Conservation (phyloP, 2,329 filamentous ascomycete genomes). For the Aspergillus oerlinghausenensis region DNA sequence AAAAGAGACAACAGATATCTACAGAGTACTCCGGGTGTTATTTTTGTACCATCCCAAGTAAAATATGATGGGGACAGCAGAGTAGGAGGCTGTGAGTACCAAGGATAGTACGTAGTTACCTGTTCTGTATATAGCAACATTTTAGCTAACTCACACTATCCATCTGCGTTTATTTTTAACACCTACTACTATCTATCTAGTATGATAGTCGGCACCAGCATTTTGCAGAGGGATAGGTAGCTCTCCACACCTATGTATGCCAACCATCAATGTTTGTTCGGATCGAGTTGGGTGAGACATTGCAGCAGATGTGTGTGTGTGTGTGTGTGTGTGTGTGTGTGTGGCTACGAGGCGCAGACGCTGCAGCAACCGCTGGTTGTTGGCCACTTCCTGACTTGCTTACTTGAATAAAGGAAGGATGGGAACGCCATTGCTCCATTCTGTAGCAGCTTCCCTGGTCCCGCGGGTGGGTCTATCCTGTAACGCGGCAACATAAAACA, state of each 20-base stretch:
- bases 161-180: background rate
- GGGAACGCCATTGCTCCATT: constrained; percentile 8
- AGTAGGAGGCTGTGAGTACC: no score
- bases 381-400: constrained; percentile 15
- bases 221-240: background rate
- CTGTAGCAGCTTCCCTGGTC: constrained; percentile 24
- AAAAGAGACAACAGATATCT: background rate
- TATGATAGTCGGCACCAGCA: background rate
- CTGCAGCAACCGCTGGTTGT: constrained; percentile 10
- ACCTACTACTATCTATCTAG: background rate
- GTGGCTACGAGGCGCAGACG: constrained; percentile 14
- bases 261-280: background rate
- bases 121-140: background rate
- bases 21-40: no score
- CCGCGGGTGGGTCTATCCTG: constrained; percentile 22
- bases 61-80: background rate
- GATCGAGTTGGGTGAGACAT: constrained; percentile 22
- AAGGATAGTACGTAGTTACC: background rate
- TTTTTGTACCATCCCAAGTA: background rate
- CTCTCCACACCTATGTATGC: background rate
- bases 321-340: constrained; percentile 1
- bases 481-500: constrained; percentile 27
- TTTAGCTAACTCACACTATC: background rate
- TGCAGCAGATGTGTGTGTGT: constrained; percentile 9
- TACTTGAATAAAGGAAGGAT: constrained; percentile 1